A percentile compares a stretch with the other conserved stretches of the same genome.
These are phyloP conservation scores for Aspergillus texensis DNA, from an alignment of 2,329 filamentous ascomycete genomes.

Conservation along the genomic window DNA sequence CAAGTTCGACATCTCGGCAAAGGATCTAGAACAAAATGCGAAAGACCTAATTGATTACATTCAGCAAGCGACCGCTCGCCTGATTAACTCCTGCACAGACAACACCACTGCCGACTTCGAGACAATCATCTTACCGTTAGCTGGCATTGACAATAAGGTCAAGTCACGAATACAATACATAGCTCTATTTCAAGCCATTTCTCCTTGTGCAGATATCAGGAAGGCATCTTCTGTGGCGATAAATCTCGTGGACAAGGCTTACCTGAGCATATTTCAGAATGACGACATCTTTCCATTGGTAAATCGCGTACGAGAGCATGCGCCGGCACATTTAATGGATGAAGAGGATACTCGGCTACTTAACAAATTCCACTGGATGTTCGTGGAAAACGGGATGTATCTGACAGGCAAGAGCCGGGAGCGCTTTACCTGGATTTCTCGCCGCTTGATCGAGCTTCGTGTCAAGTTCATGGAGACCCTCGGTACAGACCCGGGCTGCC, in stretches of 20 bases:
- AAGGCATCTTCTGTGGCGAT: not conserved
- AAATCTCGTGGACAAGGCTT: not conserved
- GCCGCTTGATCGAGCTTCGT: not conserved
- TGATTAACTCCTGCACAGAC: no score
- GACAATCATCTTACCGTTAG: not conserved
- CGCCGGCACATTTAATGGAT: no score
- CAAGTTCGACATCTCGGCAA: no score
- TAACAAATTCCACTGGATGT: not conserved
- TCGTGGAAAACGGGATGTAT: not conserved
- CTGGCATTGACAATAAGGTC: not conserved
- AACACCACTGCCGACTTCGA: no score
- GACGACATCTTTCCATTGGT: not conserved
- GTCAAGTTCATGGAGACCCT: not conserved
- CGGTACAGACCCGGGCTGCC: not conserved
- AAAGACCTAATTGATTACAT: no score
- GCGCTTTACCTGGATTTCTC: not conserved
- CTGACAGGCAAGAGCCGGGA: not conserved
- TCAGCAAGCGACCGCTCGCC: no score
- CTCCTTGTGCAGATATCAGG: not conserved
- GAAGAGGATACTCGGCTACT: not conserved
- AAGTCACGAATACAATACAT: not conserved
- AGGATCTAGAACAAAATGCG: no score
- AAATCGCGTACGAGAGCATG: no score
- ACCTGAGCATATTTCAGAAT: not conserved
- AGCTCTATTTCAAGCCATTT: not conserved